Base-by-base conservation (phyloP, 805 yeast genomes). In the Zygotorulaspora sp. region DNA sequence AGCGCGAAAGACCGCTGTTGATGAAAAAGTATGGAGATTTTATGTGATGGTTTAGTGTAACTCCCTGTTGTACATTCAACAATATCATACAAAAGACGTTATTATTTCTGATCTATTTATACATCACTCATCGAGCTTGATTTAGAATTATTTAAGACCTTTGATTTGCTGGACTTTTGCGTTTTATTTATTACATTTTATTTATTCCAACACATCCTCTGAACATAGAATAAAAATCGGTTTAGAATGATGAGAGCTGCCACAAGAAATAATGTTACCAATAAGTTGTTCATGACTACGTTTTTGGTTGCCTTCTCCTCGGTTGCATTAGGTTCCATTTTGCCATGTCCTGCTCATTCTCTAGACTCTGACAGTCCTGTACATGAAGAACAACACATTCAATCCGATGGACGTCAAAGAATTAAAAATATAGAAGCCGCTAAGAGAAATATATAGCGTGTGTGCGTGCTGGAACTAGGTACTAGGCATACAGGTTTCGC, bases 241-340 rank as follows among this genome's bases (percentile, higher is more conserved):
- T n/a, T n/a, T n/a, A n/a, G n/a, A n/a, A n/a, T 16, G 29, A 68
- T 75, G 64, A 73, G 68, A 63, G 78, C 80, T 4, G 67, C 76
- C 4, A 74, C 72, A 28, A 70, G 80, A 55, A 71, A 68, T 49
- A 67, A 63, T 49, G 61, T 77, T 38, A 74, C 80, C 7, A 67
- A 72, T 45, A 72, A 73, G 32, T 52, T 78, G 42, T 78, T 77
- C 61, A 63, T 72, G 41, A 71, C 80, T 17, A 77, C 84, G 5
- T 77, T 77, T 50, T 76, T 80, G 8, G 72, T 77, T n/a, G 77
- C 81, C 30, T 74, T 77, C 32, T 53, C 64, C 15, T 64, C 70
- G 2, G 73, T 68, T 10, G 70, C 71, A 1, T 49, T 66, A 19
- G 58, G 68, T n/a, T 62, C 72, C 4, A 54, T 62, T 20, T 49